Evolutionary conservation across 441 rosid genomes (phyloP), one percentile per base, ranked within the genome.

Genomic region (Flueggea neowawraea): DNA sequence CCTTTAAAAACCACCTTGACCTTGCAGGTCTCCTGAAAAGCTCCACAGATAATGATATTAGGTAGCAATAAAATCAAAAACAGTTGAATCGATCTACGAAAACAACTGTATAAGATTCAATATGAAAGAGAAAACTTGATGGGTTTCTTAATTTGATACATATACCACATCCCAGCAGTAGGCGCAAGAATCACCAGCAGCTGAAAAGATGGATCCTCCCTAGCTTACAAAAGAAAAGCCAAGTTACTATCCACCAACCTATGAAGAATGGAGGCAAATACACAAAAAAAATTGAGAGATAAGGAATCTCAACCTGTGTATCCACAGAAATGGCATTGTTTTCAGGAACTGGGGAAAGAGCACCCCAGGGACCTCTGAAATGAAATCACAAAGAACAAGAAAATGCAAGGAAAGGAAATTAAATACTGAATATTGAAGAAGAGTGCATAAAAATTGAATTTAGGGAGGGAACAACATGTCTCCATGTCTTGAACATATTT

Each of bases 121-220:
- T 13, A 55, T 15, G 36, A 12, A n/a, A 10, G 3, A 8, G 32
- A 36, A 28, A 6, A 54, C 22, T 54, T 6, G 3, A 52, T 52
- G 22, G 10, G 55, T 11, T 52, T 52, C 16, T n/a, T n/a, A n/a
- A n/a, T n/a, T n/a, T 67, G 75, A 58, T 60, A 75, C 65, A 75
- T 88, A 68, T 93, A 90, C 98, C 95, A 89, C 75, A 75, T 94
- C 99, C 97, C 96, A 94, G 73, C 97, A 87, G 80, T 94, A 91
- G 12, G 96, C 97, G 65, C 83, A 82, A 74, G 94, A 94, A 78
- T 89, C 96, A 71, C 97, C 97, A 22, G 90, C 88, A 45, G 94
- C 97, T 0, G 99, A 83, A 69, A 80, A 91, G 60, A 94, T 72
- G 68, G 89, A 81, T 64, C 90, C 96, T 45, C 78, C 73, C 99